Evolutionary conservation across 2,329 filamentous ascomycete species (phyloP).

Genomic region (Geosmithia putterillii): DNA sequence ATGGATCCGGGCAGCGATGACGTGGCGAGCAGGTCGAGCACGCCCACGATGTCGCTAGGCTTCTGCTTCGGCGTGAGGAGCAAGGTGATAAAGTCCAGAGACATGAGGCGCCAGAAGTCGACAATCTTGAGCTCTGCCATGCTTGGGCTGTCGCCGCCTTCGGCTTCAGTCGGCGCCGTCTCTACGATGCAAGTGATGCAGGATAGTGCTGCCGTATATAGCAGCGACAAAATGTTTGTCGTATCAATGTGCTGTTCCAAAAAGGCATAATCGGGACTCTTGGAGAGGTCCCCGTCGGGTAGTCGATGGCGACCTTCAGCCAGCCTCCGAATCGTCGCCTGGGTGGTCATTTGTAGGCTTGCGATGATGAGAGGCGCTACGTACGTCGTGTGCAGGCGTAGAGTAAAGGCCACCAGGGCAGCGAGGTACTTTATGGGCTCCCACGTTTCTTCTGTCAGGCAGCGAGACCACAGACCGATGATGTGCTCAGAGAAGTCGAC

Average conservation of each 20-base stretch:
- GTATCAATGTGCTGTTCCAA: constrained; percentile 48
- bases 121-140: constrained; percentile 17
- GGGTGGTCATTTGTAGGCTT: constrained; percentile 39
- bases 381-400: constrained; percentile 47
- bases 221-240: constrained; percentile 47
- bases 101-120: constrained; percentile 56
- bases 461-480: constrained; percentile 56
- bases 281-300: constrained; percentile 33
- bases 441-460: constrained; percentile 50
- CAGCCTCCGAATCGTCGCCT: constrained; percentile 47
- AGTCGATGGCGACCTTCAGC: constrained; percentile 43
- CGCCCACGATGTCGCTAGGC: constrained; percentile 47
- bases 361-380: constrained; percentile 48
- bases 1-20: constrained; percentile 53
- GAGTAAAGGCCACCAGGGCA: constrained; percentile 49
- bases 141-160: constrained; percentile 10
- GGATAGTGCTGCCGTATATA: constrained; percentile 51
- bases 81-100: constrained; percentile 53
- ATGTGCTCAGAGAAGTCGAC: constrained; percentile 52
- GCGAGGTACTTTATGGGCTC: constrained; percentile 53
- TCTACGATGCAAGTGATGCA: constrained; percentile 31
- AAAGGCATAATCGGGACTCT: constrained; percentile 20
- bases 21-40: constrained; percentile 54
- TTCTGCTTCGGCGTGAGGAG: constrained; percentile 57
- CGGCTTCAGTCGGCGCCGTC: constrained; percentile 8